These are phyloP conservation scores for Acer saccharum DNA, from an alignment of 345 rosid species.

Conservation along the genomic window DNA sequence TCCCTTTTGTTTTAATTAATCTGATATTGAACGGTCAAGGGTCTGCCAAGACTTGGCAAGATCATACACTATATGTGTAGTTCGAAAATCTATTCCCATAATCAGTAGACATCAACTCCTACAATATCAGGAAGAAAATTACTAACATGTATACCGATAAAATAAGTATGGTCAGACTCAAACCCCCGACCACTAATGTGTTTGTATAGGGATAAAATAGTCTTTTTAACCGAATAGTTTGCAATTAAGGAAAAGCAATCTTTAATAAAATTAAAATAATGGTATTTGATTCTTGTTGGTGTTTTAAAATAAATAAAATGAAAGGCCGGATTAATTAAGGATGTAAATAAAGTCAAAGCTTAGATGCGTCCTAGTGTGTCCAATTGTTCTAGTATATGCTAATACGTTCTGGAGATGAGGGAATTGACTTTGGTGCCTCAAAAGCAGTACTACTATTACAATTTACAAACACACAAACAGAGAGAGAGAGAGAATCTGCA, in stretches of 20 bases:
- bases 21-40: no score
- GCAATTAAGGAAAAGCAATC: background rate
- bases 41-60: no score
- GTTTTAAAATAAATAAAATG: conserved; percentile 23
- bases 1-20: no score
- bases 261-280: conserved; percentile 4
- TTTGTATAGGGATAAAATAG: background rate
- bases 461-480: background rate
- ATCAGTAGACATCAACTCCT: no score
- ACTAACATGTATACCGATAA: no score
- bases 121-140: no score
- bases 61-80: no score
- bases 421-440: conserved; percentile 68
- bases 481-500: conserved; percentile 11
- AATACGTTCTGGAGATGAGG: conserved; percentile 37
- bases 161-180: no score
- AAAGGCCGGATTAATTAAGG: conserved; percentile 22
- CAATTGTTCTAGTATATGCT: background rate
- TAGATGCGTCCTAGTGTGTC: conserved; percentile 46
- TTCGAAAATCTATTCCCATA: no score
- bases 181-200: background rate
- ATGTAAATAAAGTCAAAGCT: conserved; percentile 44
- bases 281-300: conserved; percentile 14
- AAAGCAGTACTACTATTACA: conserved; percentile 40
- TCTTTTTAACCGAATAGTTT: background rate